Percentiles rank a stretch among this genome's conserved stretches.
Evolutionary conservation across 1,139 yeast species (phyloP).

Genomic region (Taphrina betulina): DNA sequence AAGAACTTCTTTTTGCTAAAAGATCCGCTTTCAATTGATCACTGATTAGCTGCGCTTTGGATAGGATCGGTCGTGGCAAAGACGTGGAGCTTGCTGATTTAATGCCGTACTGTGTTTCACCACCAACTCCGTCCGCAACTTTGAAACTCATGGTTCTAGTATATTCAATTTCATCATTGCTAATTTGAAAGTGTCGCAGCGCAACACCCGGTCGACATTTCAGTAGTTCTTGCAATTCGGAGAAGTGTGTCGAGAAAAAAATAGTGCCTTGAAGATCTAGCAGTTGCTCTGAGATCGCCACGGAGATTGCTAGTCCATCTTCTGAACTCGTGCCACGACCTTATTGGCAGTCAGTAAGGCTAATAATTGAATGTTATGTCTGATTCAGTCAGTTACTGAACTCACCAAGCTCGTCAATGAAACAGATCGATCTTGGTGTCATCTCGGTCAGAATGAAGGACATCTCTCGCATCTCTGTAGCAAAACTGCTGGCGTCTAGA

Average conservation of each 20-base stretch:
- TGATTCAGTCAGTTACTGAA: no score
- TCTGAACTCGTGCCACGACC: conserved; percentile 84
- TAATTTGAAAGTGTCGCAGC: conserved; percentile 33
- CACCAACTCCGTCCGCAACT: conserved; percentile 28
- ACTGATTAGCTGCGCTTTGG: no score
- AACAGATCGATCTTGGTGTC: conserved; percentile 55
- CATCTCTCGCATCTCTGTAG: conserved; percentile 71
- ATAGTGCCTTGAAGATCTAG: conserved; percentile 42
- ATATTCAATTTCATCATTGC: conserved; percentile 3
- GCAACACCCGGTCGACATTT: conserved; percentile 32
- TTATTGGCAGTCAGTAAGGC: no score
- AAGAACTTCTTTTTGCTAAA: no score
- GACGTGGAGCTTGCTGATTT: conserved; percentile 17
- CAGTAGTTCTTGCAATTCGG: conserved; percentile 34
- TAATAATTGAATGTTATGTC: no score
- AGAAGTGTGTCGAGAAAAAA: conserved; percentile 37
- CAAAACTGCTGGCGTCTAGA: conserved; percentile 69
- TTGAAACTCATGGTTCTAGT: no score
- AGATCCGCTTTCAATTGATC: no score
- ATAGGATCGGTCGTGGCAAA: no score
- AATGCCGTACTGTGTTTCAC: conserved; percentile 32
- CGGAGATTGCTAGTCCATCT: conserved; percentile 87
- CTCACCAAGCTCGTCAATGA: conserved; percentile 62
- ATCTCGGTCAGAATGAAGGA: conserved; percentile 54
- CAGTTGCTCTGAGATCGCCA: conserved; percentile 67